Evolutionary conservation across 345 rosid genomes (phyloP), one percentile per base, ranked within the genome.

Genomic region (Limnanthes douglasii): DNA sequence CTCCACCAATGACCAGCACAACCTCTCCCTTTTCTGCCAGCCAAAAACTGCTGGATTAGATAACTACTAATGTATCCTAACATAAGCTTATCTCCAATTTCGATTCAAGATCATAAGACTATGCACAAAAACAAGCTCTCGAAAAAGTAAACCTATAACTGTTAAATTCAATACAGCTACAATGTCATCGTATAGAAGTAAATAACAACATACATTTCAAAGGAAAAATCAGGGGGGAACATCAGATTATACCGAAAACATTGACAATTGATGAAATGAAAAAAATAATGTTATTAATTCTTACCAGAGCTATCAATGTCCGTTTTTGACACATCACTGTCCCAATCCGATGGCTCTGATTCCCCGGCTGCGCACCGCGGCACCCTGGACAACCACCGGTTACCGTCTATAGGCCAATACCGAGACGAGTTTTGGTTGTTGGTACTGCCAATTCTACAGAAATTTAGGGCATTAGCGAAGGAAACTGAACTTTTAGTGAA

Each of bases 1-100:
- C 95, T 52, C 93, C 95, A 34, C 97, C 97, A 37, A 88, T 74
- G 34, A 86, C 95, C n/a, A 82, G 66, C 41, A 78, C 95, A 39
- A 48, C 62, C 46, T 69, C 77, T 44, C 70, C 61, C 57, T 71
- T 82, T 30, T 45, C 73, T 64, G 68, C 66, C 8, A n/a, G 24
- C 6, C 26, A 42, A 39, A 3, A 32, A 12, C 21, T 4, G 8
- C 6, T 7, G 5, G 25, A 3, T 10, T 11, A 32, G 18, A 32
- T 3, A 18, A 11, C 9, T 2, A 6, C 30, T 6, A 15, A 5
- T 25, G 33, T 8, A 5, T n/a, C 11, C 30, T 8, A 24, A 15
- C 19, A 18, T 19, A 26, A 29, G 9, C 35, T 12, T 30, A 21
- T 22, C 30, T 26, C n/a, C 11, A 8, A 26, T 12, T 26, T 8